phyloP scores from a whole-genome alignment of 257 asterid genomes.

The Solanum microdontum region DNA sequence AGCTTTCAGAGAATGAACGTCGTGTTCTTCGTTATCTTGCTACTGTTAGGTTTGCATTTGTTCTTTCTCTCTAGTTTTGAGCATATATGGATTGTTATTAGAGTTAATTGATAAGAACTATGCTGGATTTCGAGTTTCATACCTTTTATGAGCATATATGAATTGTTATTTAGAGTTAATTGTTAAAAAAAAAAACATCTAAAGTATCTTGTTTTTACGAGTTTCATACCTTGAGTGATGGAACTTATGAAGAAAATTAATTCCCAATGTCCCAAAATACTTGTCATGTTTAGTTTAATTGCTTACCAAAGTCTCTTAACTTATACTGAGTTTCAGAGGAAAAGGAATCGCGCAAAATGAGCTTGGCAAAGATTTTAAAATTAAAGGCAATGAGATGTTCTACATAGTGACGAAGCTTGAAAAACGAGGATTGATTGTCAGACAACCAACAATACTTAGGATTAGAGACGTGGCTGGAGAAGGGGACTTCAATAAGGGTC shows the following conservation, averaged over 20 bases:
- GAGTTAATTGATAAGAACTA: background rate
- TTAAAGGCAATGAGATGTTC: constrained; percentile 59
- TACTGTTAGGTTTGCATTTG: constrained; percentile 39
- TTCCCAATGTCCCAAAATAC: background rate
- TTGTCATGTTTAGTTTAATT: background rate
- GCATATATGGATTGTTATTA: background rate
- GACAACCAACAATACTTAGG: constrained; percentile 62
- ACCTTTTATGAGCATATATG: background rate
- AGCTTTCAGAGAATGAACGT: constrained; percentile 35
- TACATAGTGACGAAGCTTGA: constrained; percentile 68
- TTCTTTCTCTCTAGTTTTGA: background rate
- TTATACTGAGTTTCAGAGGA: constrained; percentile 33
- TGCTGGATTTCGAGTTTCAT: background rate
- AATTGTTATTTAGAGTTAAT: background rate
- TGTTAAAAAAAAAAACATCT: background rate
- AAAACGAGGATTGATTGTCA: constrained; percentile 61
- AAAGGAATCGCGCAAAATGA: constrained; percentile 74
- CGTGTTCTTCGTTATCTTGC: constrained; percentile 63
- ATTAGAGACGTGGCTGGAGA: constrained; percentile 34
- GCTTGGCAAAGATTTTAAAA: constrained; percentile 57
- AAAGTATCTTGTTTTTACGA: background rate
- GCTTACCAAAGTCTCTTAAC: background rate
- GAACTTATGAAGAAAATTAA: background rate
- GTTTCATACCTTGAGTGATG: background rate
- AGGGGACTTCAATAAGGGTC: constrained; percentile 31